Percentiles rank a stretch among this genome's conserved stretches.
Conservation (phyloP, 495 filamentous ascomycete genomes). For the Pseudoneurospora amorphoporcata region DNA sequence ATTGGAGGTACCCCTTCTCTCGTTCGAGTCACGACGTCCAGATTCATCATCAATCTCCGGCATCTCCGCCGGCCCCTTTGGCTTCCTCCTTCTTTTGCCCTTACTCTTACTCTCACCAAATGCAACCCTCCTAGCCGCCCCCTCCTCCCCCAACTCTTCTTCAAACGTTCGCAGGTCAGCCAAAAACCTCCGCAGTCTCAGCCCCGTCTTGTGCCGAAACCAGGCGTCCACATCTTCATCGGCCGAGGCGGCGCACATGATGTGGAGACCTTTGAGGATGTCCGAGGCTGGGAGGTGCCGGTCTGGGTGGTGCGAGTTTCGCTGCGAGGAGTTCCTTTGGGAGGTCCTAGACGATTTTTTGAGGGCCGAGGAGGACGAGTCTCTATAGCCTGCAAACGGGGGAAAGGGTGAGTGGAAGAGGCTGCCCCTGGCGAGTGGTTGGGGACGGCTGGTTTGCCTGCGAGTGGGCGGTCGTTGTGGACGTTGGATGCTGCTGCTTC, state of each 20-base stretch:
- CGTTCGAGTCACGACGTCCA: too few relatives aligned
- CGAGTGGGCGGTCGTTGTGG: background rate
- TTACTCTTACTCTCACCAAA: background rate
- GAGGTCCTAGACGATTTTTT: too few relatives aligned
- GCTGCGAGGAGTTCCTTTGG: background rate
- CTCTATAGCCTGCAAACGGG: background rate
- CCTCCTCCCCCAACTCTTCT: slow-evolving; percentile 18
- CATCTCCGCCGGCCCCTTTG: too few relatives aligned
- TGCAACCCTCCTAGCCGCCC: background rate
- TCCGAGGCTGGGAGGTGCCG: slow-evolving; percentile 5
- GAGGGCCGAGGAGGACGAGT: background rate
- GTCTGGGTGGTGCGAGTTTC: slow-evolving; percentile 10
- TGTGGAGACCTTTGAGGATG: slow-evolving; percentile 37
- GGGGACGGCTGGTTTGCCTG: background rate
- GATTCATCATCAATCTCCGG: too few relatives aligned
- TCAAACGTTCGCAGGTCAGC: slow-evolving; percentile 38
- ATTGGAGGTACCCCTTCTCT: too few relatives aligned
- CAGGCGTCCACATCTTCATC: slow-evolving; percentile 34
- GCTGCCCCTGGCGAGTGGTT: too few relatives aligned
- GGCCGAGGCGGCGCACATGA: slow-evolving; percentile 37
- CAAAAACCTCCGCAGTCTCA: slow-evolving; percentile 35
- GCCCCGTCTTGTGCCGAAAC: slow-evolving; percentile 34
- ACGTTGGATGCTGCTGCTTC: background rate
- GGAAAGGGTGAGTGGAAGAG: too few relatives aligned
- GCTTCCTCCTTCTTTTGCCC: background rate